Percentiles rank a stretch among this genome's conserved stretches.
Evolutionary conservation across 108 stramenopile species (phyloP).

Genomic region (Phaeodactylum tricornutum): DNA sequence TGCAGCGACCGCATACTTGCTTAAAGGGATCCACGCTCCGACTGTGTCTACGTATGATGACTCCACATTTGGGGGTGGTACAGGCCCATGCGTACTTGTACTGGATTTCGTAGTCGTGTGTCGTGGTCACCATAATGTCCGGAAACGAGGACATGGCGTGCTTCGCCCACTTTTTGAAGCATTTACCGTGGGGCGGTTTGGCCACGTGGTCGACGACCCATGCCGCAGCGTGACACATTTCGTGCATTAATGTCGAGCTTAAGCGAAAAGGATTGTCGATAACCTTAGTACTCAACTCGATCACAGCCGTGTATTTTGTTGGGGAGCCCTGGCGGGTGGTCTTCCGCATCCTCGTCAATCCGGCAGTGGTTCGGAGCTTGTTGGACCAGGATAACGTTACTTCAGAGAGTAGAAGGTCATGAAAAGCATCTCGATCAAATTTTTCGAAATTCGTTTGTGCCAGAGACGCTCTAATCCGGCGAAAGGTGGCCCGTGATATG

Average conservation of each 20-base stretch:
- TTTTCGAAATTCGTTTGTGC: constrained; percentile 31
- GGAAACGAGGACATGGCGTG: constrained; percentile 47
- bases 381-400: constrained; percentile 68
- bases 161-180: constrained; percentile 82
- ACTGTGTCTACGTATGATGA: constrained; percentile 58
- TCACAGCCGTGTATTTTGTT: constrained; percentile 27
- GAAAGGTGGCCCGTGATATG: constrained; percentile 28
- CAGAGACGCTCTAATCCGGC: constrained; percentile 34
- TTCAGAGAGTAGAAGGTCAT: constrained; percentile 16
- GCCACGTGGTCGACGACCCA: constrained; percentile 81
- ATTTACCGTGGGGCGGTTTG: constrained; percentile 78
- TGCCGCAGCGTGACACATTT: constrained; percentile 91
- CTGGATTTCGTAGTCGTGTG: constrained; percentile 65
- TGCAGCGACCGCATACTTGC: constrained; percentile 64
- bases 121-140: constrained; percentile 67
- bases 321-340: background rate
- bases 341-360: constrained; percentile 52
- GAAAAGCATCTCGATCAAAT: constrained; percentile 43
- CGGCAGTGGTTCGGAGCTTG: constrained; percentile 77
- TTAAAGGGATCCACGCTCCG: constrained; percentile 41
- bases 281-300: constrained; percentile 88
- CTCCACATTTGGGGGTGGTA: constrained; percentile 28
- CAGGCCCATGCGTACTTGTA: constrained; percentile 80
- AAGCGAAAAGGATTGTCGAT: constrained; percentile 63
- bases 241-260: constrained; percentile 83